Base-by-base conservation (phyloP, 2,329 filamentous ascomycete genomes). In the Colletotrichum sansevieriae region DNA sequence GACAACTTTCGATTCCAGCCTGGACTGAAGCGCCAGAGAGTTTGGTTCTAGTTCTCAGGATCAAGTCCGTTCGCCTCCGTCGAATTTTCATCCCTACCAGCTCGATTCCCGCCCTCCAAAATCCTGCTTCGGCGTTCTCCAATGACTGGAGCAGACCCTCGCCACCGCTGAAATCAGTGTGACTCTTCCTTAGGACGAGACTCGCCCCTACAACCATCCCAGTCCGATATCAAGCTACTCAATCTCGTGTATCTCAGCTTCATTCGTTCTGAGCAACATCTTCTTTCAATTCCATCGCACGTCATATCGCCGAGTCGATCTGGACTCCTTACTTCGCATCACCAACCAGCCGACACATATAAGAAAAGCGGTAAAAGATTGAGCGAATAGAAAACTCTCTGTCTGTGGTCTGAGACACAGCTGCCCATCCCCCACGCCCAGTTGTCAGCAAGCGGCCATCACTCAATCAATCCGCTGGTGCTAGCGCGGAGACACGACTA, bases 381-480 rank as follows among this genome's bases (percentile, higher is more conserved):
- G 25, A 20, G 47, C 61, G 51, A 61, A 69, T 65, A 18, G 46
- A 46, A 56, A 47, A 8, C n/a, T 25, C 22, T 7, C 11, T 59
- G 13, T 65, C 55, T 57, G 39, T 56, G 49, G 55, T 61, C 66
- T 52, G 66, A 66, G 66, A 69, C 66, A 66, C 44, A 58, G 65
- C 65, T 68, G 39, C 44, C 65, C 54, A 44, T 54, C 52, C 65
- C 60, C 65, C 52, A 64, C 60, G 60, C n/a, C 52, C 65, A 64
- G 59, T 57, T 64, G 52, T 41, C 65, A 66, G 43, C 66, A 49
- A 60, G 63, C 65, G 25, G 49, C 55, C 63, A 49, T 60, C 60
- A 43, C 39, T 44, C 49, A 59, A 46, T 59, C 37, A 55, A 22
- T 47, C 54, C 61, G 61, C 56, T 59, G 61, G n/a, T 60, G 39